Evolutionary conservation across 1,284 basidiomycete species (phyloP).

Genomic region (Fistulinella cinereoalba): DNA sequence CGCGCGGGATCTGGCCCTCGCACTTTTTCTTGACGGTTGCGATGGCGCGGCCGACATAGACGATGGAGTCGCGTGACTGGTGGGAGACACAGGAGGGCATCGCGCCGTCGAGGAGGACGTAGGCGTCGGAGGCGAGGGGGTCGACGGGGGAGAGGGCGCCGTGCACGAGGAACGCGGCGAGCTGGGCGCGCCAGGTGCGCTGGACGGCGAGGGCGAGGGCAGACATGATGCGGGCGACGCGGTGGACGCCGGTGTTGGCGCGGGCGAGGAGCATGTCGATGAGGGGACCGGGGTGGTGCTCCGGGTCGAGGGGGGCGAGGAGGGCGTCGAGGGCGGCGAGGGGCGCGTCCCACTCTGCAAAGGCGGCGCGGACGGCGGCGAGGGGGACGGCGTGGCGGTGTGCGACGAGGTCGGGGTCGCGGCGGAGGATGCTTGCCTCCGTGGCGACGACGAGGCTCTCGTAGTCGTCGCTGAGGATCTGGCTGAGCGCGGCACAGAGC

Average conservation of each 20-base stretch:
- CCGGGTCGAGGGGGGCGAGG: slow-evolving; percentile 56
- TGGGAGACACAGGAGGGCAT: slow-evolving; percentile 72
- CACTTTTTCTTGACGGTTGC: slow-evolving; percentile 80
- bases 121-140: slow-evolving; percentile 55
- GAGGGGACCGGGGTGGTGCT: slow-evolving; percentile 71
- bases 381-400: slow-evolving; percentile 78
- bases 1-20: slow-evolving; percentile 71
- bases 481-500: slow-evolving; percentile 66
- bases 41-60: slow-evolving; percentile 85
- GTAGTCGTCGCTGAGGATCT: slow-evolving; percentile 75
- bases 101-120: slow-evolving; percentile 55
- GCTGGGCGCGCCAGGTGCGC: slow-evolving; percentile 74
- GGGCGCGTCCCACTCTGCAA: slow-evolving; percentile 83
- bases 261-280: slow-evolving; percentile 72
- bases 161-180: slow-evolving; percentile 76
- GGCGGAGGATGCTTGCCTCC: slow-evolving; percentile 71
- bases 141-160: slow-evolving; percentile 62
- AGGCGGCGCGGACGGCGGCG: slow-evolving; percentile 75
- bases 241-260: slow-evolving; percentile 72
- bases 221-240: slow-evolving; percentile 66
- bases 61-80: slow-evolving; percentile 75
- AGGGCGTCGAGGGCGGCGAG: slow-evolving; percentile 65
- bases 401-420: slow-evolving; percentile 70
- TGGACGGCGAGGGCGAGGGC: slow-evolving; percentile 71
- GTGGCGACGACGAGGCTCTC: slow-evolving; percentile 77